Base-by-base conservation (phyloP, 805 yeast genomes). In the Hanseniaspora occidentalis region DNA sequence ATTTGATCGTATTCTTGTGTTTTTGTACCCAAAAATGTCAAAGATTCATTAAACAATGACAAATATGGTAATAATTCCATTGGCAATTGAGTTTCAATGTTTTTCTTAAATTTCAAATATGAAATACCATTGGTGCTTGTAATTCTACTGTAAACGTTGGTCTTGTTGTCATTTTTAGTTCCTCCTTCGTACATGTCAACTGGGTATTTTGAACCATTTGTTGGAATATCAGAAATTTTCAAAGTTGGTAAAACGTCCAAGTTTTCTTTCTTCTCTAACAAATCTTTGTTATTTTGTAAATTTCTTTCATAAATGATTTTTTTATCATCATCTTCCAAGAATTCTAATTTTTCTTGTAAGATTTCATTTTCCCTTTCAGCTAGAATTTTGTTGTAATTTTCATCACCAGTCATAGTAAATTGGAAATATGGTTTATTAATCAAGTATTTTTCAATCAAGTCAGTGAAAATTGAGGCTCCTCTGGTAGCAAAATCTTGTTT, bases 11-110 rank as follows among this genome's bases (percentile, higher is more conserved):
- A 84, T 1, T 79, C 56, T 43, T 79, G 77, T 7, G 59, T 52
- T 6, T 64, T 56, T 1, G 98, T 89, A n/a, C 98, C 98, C 46
- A 92, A 66, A 54, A 79, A 84, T 3, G 94, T 81, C 45, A 92
- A 64, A 36, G 94, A 80, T 22, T 79, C 81, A 8, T 80, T 66
- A 61, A 83, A 92, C 35, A 92, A 57, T 0, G 95, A 83, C 45
- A 92, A 56, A 48, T 73, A 86, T 27, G 79, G 77, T 41, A 79
- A 69, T 36, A 83, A 64, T 5, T 75, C 74, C 2, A 61, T 47
- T 10, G 94, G 89, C 6, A 89, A 53, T 18, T 56, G 50, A 3
- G 61, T 45, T 7, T 72, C 61, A 22, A 89, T 56, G 33, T 76
- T 67, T 45, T 80, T 79, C 27, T 76, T 59, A n/a, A 83, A 79